phyloP scores from a whole-genome alignment of 2,329 filamentous ascomycete genomes.

The Aspergillus japonicus region DNA sequence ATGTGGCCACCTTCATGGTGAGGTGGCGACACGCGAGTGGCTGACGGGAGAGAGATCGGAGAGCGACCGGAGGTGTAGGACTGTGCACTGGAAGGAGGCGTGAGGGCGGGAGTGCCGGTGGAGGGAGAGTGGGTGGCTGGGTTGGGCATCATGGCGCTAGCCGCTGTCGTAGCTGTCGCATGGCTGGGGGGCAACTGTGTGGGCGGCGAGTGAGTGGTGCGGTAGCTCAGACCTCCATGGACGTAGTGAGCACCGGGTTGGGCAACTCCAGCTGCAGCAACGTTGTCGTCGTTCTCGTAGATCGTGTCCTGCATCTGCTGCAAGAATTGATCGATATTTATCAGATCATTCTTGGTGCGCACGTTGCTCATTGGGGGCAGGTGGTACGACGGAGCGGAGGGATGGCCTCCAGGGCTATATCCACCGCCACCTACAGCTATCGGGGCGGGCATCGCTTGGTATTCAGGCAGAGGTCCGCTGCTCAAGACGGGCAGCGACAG shows the following conservation, averaged over 20 bases:
- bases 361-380: slow-evolving; percentile 83
- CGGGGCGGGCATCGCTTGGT: slow-evolving; percentile 53
- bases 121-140: slow-evolving; percentile 46
- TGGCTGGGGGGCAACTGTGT: slow-evolving; percentile 44
- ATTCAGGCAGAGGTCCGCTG: slow-evolving; percentile 55
- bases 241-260: slow-evolving; percentile 69
- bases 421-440: slow-evolving; percentile 57
- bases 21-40: slow-evolving; percentile 52
- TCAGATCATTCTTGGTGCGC: slow-evolving; percentile 87
- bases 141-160: slow-evolving; percentile 40
- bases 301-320: slow-evolving; percentile 96
- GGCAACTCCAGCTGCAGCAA: slow-evolving; percentile 74
- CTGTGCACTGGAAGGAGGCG: slow-evolving; percentile 61
- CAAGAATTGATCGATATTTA: slow-evolving; percentile 91
- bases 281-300: slow-evolving; percentile 85
- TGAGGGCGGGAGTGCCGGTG: slow-evolving; percentile 60
- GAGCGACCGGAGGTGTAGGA: slow-evolving; percentile 64
- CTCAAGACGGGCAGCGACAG: slow-evolving; percentile 63
- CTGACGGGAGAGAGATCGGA: slow-evolving; percentile 54
- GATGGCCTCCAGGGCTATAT: slow-evolving; percentile 56
- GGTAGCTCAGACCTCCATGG: slow-evolving; percentile 52
- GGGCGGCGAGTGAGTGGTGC: slow-evolving; percentile 58
- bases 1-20: slow-evolving; percentile 51
- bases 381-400: slow-evolving; percentile 76
- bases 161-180: slow-evolving; percentile 38